Evolutionary conservation across 345 rosid species (phyloP).

Genomic region (Ailanthus altissimus): DNA sequence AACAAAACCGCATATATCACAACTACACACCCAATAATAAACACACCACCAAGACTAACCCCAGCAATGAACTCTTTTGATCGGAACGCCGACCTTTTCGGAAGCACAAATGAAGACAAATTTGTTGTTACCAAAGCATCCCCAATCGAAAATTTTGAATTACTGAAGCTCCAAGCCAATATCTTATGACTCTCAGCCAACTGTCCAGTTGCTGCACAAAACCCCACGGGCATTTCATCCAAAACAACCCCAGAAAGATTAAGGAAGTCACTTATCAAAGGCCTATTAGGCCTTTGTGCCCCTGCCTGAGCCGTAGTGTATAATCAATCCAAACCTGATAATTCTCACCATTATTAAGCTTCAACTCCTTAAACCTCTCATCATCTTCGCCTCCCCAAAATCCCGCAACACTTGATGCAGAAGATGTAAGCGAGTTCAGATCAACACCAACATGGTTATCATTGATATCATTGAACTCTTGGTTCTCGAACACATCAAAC

Average conservation of each 20-base stretch:
- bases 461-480: constrained; percentile 47
- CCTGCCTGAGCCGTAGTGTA: constrained; percentile 40
- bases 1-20: constrained; percentile 1
- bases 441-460: constrained; percentile 52
- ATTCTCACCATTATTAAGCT: constrained; percentile 36
- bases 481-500: constrained; percentile 50
- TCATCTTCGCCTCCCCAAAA: constrained; percentile 35
- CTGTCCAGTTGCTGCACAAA: constrained; percentile 30
- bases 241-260: constrained; percentile 26
- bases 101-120: constrained; percentile 37
- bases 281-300: constrained; percentile 32
- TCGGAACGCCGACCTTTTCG: constrained; percentile 16
- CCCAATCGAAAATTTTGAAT: constrained; percentile 27
- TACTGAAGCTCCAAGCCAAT: constrained; percentile 35
- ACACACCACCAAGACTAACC: constrained; percentile 21
- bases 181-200: constrained; percentile 35
- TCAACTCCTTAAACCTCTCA: constrained; percentile 24
- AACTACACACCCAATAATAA: constrained; percentile 15
- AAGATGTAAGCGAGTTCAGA: constrained; percentile 40
- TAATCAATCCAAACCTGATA: constrained; percentile 38
- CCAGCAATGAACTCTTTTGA: constrained; percentile 38
- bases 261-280: constrained; percentile 24
- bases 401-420: constrained; percentile 34
- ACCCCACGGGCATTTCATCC: constrained; percentile 30
- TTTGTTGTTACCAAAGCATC: constrained; percentile 31